Conservation (phyloP, 139 green algal genomes). For the Chlamydomonas schloesseri region DNA sequence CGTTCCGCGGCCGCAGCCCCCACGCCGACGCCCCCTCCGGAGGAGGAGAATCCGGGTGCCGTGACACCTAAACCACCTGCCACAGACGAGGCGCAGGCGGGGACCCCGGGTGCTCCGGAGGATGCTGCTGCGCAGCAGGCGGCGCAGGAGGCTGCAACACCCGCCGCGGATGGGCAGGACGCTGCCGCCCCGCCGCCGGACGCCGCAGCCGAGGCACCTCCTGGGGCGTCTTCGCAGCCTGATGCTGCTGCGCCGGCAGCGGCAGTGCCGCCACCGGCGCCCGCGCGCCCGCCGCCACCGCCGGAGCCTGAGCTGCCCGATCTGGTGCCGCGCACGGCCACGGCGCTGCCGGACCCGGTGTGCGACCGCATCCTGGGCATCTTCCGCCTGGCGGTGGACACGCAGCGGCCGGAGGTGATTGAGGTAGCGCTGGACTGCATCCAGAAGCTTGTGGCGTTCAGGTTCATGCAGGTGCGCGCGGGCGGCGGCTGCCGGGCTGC, state of each 20-base stretch:
- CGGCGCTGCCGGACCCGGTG: conserved; percentile 46
- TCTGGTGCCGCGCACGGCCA: conserved; percentile 47
- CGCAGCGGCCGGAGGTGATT: conserved; percentile 76
- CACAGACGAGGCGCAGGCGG: too few relatives aligned
- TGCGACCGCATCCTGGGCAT: conserved; percentile 42
- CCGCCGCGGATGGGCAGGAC: neutral
- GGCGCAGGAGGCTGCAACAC: neutral
- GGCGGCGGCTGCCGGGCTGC: neutral
- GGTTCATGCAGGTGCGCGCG: conserved; percentile 52
- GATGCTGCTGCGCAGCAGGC: too few relatives aligned
- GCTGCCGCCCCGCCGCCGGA: too few relatives aligned
- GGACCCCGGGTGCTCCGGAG: too few relatives aligned
- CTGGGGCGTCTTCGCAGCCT: neutral
- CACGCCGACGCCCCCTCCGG: neutral
- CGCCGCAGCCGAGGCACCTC: neutral
- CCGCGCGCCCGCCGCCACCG: neutral
- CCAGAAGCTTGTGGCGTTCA: conserved; percentile 92
- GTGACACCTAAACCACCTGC: neutral
- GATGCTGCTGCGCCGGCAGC: neutral
- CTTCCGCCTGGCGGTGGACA: conserved; percentile 77
- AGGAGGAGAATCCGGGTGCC: neutral
- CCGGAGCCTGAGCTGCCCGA: conserved; percentile 36
- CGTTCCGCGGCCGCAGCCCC: too few relatives aligned
- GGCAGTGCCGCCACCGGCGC: neutral
- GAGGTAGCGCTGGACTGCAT: conserved; percentile 90